phyloP scores from a whole-genome alignment of 495 filamentous ascomycete species.

The Coniosporium apollinis region DNA sequence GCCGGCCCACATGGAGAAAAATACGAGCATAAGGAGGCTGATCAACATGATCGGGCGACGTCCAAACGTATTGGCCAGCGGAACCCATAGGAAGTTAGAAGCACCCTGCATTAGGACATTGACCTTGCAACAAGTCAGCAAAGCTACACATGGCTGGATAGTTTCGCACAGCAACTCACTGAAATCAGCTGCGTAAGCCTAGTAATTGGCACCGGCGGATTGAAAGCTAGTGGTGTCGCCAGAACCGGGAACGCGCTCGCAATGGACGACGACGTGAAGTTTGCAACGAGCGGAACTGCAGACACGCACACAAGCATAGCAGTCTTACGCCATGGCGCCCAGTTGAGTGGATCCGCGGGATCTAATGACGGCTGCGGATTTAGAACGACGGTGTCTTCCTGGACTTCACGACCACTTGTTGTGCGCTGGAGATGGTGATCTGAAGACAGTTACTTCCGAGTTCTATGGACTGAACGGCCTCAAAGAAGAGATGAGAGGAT shows the following conservation, averaged over 20 bases:
- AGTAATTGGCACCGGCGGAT: conserved; percentile 5
- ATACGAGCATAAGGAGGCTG: conserved; percentile 7
- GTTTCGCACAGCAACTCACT: neutral
- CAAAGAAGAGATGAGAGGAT: too few relatives aligned
- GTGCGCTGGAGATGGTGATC: conserved; percentile 10
- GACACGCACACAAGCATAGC: conserved; percentile 12
- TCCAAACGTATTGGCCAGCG: conserved; percentile 15
- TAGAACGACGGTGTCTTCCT: conserved; percentile 6
- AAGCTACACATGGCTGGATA: neutral
- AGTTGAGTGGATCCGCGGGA: conserved; percentile 13
- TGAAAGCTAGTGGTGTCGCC: neutral
- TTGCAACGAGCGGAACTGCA: conserved; percentile 5
- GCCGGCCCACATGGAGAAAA: conserved; percentile 17
- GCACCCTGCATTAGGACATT: conserved; percentile 15
- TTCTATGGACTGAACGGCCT: neutral
- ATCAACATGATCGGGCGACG: conserved; percentile 14
- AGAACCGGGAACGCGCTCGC: conserved; percentile 9
- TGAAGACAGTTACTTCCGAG: neutral
- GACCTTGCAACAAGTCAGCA: conserved; percentile 2
- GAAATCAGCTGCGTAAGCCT: conserved; percentile 8
- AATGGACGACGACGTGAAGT: conserved; percentile 10
- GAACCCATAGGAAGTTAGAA: conserved; percentile 18
- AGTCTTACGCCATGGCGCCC: conserved; percentile 13
- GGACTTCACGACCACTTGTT: conserved; percentile 3
- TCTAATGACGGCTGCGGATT: conserved; percentile 11